A percentile compares a stretch with the other conserved stretches of the same genome.
Conservation (phyloP, 805 yeast genomes). For the Pichia cabralensis region DNA sequence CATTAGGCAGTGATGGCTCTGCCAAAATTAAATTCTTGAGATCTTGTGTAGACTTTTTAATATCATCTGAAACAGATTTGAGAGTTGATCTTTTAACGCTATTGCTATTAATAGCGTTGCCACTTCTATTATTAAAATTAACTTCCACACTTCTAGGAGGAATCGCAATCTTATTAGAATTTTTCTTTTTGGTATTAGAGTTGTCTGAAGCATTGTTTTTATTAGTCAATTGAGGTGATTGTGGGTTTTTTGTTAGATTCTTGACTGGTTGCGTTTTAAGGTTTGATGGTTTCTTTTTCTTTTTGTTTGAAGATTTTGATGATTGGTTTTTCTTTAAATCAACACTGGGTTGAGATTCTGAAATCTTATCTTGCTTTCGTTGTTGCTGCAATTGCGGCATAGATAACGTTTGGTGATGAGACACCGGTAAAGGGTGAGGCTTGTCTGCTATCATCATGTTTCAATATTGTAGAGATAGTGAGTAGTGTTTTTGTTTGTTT, state of each 20-base stretch:
- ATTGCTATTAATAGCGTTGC: slow-evolving; percentile 9
- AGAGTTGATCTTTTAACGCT: slow-evolving; percentile 5
- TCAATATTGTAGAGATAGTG: no score
- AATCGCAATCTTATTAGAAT: slow-evolving; percentile 14
- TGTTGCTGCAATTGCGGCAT: no score
- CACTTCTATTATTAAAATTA: slow-evolving; percentile 7
- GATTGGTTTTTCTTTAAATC: neutral
- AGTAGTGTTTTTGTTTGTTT: no score
- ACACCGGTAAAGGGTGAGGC: slow-evolving; percentile 16
- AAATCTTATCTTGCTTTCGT: neutral
- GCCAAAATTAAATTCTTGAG: slow-evolving; percentile 13
- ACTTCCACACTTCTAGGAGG: slow-evolving; percentile 25
- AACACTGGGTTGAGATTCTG: neutral
- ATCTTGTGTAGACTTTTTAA: slow-evolving; percentile 15
- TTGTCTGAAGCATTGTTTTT: neutral
- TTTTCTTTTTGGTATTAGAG: slow-evolving; percentile 32
- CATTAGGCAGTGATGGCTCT: slow-evolving; percentile 14
- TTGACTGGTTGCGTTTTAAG: no score
- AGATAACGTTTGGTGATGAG: slow-evolving; percentile 6
- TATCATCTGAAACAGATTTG: slow-evolving; percentile 14
- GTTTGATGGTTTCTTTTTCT: neutral
- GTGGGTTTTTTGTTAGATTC: neutral
- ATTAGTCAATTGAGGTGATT: neutral
- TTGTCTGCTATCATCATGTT: slow-evolving; percentile 16
- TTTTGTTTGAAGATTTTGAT: neutral